Conservation (phyloP, 768 basidiomycete genomes). For the Cubamyces sp. region DNA sequence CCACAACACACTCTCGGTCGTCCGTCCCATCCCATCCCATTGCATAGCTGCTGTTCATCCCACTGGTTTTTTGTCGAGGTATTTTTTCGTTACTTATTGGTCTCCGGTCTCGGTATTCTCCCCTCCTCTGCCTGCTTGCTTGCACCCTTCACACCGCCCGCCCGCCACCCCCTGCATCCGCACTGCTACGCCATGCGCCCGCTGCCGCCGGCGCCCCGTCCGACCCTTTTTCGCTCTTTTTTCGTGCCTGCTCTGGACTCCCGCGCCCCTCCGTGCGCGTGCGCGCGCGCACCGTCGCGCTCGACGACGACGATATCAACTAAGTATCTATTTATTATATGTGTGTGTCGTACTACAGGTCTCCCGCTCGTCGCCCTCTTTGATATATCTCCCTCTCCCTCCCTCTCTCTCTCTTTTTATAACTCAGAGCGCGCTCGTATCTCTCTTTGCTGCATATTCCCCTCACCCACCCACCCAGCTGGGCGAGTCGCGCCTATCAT, state of each 20-base stretch:
- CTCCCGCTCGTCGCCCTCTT: neutral
- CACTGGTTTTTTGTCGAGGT: constrained; percentile 28
- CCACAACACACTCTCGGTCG: neutral
- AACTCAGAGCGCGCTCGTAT: neutral
- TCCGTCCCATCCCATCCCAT: constrained; percentile 5
- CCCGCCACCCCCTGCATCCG: neutral
- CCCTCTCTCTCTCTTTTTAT: neutral
- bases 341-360: constrained; percentile 30
- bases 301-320: neutral
- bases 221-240: constrained; percentile 16
- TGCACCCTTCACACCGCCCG: neutral
- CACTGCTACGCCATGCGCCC: neutral
- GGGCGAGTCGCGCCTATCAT: neutral
- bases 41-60: constrained; percentile 23
- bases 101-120: constrained; percentile 5
- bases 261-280: neutral
- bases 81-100: constrained; percentile 32
- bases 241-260: constrained; percentile 24
- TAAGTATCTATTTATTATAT: constrained; percentile 27
- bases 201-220: neutral
- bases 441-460: constrained; percentile 25
- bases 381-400: neutral
- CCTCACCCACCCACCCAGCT: too few species aligned
- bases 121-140: neutral
- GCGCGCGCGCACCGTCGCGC: constrained; percentile 10